These are phyloP conservation scores for Clitopilus hobsonii DNA, from an alignment of 768 basidiomycete species.

Conservation along the genomic window DNA sequence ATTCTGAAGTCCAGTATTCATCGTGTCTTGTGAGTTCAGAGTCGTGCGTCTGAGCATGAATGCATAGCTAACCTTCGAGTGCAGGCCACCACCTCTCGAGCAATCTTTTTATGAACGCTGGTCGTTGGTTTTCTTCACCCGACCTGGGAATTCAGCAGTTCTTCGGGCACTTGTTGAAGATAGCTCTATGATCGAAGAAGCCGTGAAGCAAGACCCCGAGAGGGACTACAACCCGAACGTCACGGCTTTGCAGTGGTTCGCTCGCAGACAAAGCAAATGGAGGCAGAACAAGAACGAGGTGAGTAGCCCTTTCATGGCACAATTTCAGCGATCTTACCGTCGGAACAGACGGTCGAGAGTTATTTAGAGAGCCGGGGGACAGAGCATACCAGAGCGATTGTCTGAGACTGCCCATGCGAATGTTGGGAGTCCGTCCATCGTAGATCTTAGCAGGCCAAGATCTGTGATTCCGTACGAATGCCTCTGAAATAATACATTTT, in stretches of 20 bases:
- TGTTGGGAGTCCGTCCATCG: not conserved
- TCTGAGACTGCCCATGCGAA: not conserved
- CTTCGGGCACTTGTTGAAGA: conserved; percentile 41
- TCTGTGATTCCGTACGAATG: too few species aligned
- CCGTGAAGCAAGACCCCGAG: conserved; percentile 23
- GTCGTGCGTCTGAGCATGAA: not conserved
- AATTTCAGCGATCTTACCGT: too few species aligned
- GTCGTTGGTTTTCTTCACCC: conserved; percentile 60
- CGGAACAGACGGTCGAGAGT: conserved; percentile 7
- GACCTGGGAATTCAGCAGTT: conserved; percentile 42
- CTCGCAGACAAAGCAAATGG: conserved; percentile 16
- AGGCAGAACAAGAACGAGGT: conserved; percentile 16
- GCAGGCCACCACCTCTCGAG: conserved; percentile 42
- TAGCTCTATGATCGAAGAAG: conserved; percentile 40
- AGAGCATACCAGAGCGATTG: conserved; percentile 10
- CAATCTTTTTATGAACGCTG: conserved; percentile 46
- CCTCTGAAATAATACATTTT: too few species aligned
- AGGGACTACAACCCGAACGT: conserved; percentile 16
- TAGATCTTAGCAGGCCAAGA: not conserved
- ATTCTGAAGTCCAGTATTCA: conserved; percentile 39
- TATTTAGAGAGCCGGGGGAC: conserved; percentile 13
- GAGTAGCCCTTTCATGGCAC: not conserved
- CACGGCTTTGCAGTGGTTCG: conserved; percentile 24
- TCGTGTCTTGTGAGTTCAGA: conserved; percentile 29
- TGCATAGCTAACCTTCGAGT: conserved; percentile 3